Evolutionary conservation across 2,329 filamentous ascomycete genomes (phyloP).

Genomic region (Xenosphaeropsis pyriputrescens): DNA sequence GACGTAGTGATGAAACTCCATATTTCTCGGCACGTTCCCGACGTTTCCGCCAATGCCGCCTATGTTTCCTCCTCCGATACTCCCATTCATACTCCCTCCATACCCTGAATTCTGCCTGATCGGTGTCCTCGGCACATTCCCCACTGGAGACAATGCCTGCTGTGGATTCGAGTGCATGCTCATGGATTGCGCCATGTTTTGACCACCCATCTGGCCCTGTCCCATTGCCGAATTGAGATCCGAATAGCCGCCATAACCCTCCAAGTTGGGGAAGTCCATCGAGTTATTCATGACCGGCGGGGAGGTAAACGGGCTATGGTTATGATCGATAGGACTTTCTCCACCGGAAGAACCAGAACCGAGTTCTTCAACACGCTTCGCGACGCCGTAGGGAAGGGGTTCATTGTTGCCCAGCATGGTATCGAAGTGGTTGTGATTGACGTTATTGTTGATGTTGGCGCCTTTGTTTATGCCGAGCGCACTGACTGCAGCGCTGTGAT

Average conservation of each 20-base stretch:
- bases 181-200: neutral
- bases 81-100: no score
- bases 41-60: no score
- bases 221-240: conserved; percentile 6
- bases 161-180: no score
- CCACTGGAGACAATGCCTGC: neutral
- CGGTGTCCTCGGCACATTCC: conserved; percentile 9
- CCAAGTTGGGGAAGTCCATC: conserved; percentile 11
- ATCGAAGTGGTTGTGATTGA: conserved; percentile 15
- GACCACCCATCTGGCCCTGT: conserved; percentile 4
- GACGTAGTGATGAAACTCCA: no score
- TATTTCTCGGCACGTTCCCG: no score
- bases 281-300: conserved; percentile 11
- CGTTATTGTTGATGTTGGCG: conserved; percentile 12
- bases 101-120: conserved; percentile 10
- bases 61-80: no score
- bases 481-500: conserved; percentile 40
- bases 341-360: conserved; percentile 8
- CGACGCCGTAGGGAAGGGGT: conserved; percentile 9
- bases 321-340: neutral
- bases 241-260: conserved; percentile 9
- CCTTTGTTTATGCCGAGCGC: conserved; percentile 9
- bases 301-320: conserved; percentile 9
- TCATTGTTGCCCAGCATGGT: conserved; percentile 12
- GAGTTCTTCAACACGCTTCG: conserved; percentile 11